phyloP scores from a whole-genome alignment of 2,329 filamentous ascomycete species.

The Rhexocercosporidium sp. region DNA sequence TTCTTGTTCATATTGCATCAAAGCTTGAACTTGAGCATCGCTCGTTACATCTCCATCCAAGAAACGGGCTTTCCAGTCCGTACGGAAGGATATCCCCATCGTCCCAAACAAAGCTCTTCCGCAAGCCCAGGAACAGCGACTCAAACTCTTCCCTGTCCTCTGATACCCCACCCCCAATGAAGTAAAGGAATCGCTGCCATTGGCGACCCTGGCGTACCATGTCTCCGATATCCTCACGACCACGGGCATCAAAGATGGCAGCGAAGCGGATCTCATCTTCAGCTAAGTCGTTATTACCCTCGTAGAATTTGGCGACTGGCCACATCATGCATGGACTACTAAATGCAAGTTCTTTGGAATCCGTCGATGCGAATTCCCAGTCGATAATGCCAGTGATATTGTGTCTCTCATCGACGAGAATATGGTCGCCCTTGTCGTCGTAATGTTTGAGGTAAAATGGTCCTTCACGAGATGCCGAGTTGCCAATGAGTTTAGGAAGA shows the following conservation, averaged over 20 bases:
- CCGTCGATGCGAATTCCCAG: neutral
- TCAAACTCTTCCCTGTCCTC: neutral
- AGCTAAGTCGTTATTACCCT: neutral
- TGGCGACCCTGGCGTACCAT: neutral
- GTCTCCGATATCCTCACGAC: neutral
- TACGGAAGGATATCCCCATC: neutral
- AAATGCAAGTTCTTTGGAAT: neutral
- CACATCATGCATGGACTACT: neutral
- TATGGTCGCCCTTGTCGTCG: neutral
- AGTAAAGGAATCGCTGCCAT: neutral
- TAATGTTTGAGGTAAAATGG: neutral
- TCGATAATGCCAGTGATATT: neutral
- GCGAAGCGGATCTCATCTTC: neutral
- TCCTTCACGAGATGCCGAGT: neutral
- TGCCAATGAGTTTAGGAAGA: neutral
- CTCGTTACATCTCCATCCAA: neutral
- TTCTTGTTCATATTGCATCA: neutral
- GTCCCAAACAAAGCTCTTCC: neutral
- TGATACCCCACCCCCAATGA: neutral
- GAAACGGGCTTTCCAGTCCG: neutral
- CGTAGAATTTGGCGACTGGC: neutral
- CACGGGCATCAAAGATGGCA: neutral
- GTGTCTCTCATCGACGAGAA: neutral
- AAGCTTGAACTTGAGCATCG: neutral
- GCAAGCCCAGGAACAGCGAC: neutral